phyloP scores from a whole-genome alignment of 2,329 filamentous ascomycete genomes.

The Thielaviopsis musarum region DNA sequence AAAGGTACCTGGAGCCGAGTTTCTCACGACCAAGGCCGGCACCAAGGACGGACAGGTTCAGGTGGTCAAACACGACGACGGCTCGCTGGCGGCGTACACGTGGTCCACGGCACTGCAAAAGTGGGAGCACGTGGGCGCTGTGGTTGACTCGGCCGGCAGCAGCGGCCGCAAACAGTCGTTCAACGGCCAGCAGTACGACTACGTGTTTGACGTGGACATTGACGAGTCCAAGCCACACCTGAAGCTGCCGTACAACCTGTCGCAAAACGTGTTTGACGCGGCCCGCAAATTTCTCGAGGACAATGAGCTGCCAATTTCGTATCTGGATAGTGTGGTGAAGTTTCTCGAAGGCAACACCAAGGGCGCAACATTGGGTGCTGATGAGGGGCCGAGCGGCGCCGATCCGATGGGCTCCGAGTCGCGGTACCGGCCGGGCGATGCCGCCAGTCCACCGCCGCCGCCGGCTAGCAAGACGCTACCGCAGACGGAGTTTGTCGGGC shows the following conservation, averaged over 20 bases:
- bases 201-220: slow-evolving; percentile 91
- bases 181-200: slow-evolving; percentile 81
- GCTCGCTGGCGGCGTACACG: slow-evolving; percentile 69
- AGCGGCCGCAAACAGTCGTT: slow-evolving; percentile 62
- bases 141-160: slow-evolving; percentile 76
- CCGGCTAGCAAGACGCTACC: slow-evolving; percentile 41
- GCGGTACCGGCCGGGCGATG: slow-evolving; percentile 59
- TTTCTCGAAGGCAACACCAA: slow-evolving; percentile 86
- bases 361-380: slow-evolving; percentile 62
- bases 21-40: slow-evolving; percentile 62
- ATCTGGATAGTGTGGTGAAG: slow-evolving; percentile 80
- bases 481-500: slow-evolving; percentile 62
- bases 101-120: slow-evolving; percentile 59
- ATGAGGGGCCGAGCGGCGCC: slow-evolving; percentile 21
- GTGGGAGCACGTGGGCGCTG: slow-evolving; percentile 84
- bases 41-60: slow-evolving; percentile 95
- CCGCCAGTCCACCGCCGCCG: slow-evolving; percentile 25
- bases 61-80: slow-evolving; percentile 72
- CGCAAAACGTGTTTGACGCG: slow-evolving; percentile 81
- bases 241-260: slow-evolving; percentile 86
- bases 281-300: slow-evolving; percentile 81
- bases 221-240: slow-evolving; percentile 84
- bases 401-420: slow-evolving; percentile 68
- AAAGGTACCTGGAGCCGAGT: slow-evolving; percentile 75
- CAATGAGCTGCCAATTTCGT: slow-evolving; percentile 73